Evolutionary conservation across 164 flowering plant species (phyloP), one percentile per base, ranked within the genome.

Genomic region (Malania oleifera): DNA sequence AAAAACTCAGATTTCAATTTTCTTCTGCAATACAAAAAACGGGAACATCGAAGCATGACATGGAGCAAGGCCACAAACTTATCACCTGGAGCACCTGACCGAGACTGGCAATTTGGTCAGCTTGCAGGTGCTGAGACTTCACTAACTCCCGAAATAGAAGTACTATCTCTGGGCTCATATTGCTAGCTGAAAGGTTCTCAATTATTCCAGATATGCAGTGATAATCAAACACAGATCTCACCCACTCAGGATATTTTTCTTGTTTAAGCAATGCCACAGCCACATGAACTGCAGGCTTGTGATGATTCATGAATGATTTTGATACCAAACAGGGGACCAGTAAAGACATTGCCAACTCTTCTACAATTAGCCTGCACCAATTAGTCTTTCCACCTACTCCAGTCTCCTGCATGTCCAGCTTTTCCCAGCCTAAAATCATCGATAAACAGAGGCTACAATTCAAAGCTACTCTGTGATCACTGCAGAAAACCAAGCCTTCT

Each of bases 351-450:
- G 75, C 85, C 67, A 90, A 56, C 69, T 93, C 97, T 69, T 91
- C 97, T 31, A 83, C 73, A 47, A 90, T 76, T 49, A 90, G 38
- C 66, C 93, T 81, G 68, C 73, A 83, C 99, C 99, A 93, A 18
- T 59, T 72, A 52, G 63, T 67, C 51, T 62, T 73, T 60, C 56
- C 56, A n/a, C 56, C 38, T 15, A 57, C 59, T 59, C 48, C 63
- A 18, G 52, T 23, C 43, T 66, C 75, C 17, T 65, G 62, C 48
- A 34, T 12, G 6, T 67, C 75, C 26, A 69, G 65, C 50, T 68
- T 68, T 72, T 83, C 75, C 91, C 91, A 91, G 38, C 77, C 70
- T 56, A 82, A 58, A 51, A 85, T 74, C 44, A 70, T 70, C 38
- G 95, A 78, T 25, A 86, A 63, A 66, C 93, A 88, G 45, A 77